phyloP scores from a whole-genome alignment of 2,329 filamentous ascomycete genomes.

The Exutisphaerella laricina region DNA sequence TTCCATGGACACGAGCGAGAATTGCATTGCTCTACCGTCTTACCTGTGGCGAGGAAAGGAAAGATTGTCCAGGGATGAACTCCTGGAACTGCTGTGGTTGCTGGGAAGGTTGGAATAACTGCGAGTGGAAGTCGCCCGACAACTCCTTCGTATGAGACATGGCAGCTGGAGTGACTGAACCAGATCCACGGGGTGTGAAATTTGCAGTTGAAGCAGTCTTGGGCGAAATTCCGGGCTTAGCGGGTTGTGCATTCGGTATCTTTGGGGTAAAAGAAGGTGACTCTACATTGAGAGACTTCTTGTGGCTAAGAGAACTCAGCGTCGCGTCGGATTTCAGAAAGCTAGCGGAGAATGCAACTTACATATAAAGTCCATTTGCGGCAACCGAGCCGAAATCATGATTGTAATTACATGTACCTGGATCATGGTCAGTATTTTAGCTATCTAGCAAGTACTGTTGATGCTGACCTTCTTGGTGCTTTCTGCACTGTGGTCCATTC shows the following conservation, averaged over 20 bases:
- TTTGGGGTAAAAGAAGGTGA: conserved; percentile 73
- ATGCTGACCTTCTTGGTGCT: conserved; percentile 30
- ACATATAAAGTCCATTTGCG: conserved; percentile 27
- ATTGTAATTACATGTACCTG: conserved; percentile 33
- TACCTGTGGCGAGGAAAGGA: conserved; percentile 46
- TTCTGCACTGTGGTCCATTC: conserved; percentile 33
- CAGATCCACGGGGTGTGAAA: conserved; percentile 63
- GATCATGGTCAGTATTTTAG: conserved; percentile 8
- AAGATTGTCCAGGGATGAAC: conserved; percentile 51
- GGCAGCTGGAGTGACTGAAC: conserved; percentile 38
- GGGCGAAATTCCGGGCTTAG: conserved; percentile 74
- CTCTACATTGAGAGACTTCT: conserved; percentile 85
- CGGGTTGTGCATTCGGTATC: conserved; percentile 44
- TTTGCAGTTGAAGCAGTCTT: conserved; percentile 84
- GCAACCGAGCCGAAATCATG: conserved; percentile 29
- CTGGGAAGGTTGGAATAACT: conserved; percentile 30
- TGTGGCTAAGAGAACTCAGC: conserved; percentile 40
- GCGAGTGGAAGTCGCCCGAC: conserved; percentile 39
- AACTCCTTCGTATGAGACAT: conserved; percentile 42
- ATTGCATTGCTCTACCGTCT: too few relatives aligned
- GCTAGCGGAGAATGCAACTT: conserved; percentile 15
- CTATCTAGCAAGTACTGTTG: not conserved
- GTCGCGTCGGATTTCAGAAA: too few relatives aligned
- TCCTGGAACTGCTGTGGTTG: conserved; percentile 44
- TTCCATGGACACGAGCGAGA: too few relatives aligned